phyloP scores from a whole-genome alignment of 164 flowering plant genomes.

The Stephania cephalantha region DNA sequence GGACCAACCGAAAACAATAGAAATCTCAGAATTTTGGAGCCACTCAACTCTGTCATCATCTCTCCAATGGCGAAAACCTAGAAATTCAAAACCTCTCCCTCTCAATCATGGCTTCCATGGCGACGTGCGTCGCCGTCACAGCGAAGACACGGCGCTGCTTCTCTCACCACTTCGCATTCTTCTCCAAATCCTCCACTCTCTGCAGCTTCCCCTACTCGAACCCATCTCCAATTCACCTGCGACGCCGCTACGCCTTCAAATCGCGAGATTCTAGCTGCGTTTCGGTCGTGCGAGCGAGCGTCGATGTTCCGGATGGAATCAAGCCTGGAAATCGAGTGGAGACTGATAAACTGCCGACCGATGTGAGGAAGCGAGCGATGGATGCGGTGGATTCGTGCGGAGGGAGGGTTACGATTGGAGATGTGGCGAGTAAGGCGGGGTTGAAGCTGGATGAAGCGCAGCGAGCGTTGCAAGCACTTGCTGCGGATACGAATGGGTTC shows the following conservation, averaged over 20 bases:
- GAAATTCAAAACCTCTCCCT: conserved; percentile 3
- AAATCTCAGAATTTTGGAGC: conserved; percentile 11
- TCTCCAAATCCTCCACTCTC: conserved; percentile 2
- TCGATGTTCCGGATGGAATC: conserved; percentile 28
- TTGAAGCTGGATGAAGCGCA: conserved; percentile 71
- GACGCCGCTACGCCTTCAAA: conserved; percentile 12
- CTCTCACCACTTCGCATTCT: background rate
- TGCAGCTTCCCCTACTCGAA: conserved; percentile 1
- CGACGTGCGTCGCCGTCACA: conserved; percentile 36
- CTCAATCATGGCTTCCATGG: conserved; percentile 39
- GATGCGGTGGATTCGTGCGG: conserved; percentile 78
- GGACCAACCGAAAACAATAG: too few relatives aligned
- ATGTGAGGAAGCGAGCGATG: conserved; percentile 73
- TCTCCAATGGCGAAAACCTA: conserved; percentile 9
- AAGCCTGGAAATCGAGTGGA: conserved; percentile 63
- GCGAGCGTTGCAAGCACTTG: conserved; percentile 86
- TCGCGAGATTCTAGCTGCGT: conserved; percentile 13
- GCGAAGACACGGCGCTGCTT: conserved; percentile 17
- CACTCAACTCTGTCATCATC: conserved; percentile 7
- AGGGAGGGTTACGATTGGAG: conserved; percentile 85
- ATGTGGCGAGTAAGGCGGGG: conserved; percentile 77
- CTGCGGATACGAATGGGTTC: conserved; percentile 85
- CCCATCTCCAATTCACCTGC: conserved; percentile 15
- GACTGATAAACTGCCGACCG: conserved; percentile 63
- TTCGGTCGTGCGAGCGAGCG: conserved; percentile 33